Percentiles rank a stretch among this genome's conserved stretches.
Evolutionary conservation across 345 rosid species (phyloP).

Genomic region (Eucalyptus albens): DNA sequence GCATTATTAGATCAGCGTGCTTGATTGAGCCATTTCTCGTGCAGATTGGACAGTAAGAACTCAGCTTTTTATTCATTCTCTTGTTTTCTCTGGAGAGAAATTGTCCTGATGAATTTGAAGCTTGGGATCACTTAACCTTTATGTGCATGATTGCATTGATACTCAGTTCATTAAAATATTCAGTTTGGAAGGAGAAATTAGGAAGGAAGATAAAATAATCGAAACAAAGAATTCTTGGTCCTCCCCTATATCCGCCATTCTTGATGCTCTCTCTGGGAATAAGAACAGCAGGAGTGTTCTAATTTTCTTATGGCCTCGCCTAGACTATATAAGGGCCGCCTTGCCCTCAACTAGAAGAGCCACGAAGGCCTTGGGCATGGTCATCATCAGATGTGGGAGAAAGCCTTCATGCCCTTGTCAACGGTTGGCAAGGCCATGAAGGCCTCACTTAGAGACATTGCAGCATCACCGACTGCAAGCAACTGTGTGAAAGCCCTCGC

Average conservation of each 20-base stretch:
- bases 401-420: not conserved
- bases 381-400: not conserved
- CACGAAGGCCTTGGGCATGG: not conserved
- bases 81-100: not conserved
- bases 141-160: not conserved
- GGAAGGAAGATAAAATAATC: not conserved
- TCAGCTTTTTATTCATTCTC: not conserved
- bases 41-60: not conserved
- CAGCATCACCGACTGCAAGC: not conserved
- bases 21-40: not conserved
- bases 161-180: not conserved
- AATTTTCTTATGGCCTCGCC: not conserved
- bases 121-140: not conserved
- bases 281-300: not conserved
- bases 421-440: not conserved
- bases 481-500: not conserved
- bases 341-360: not conserved
- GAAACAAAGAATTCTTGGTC: not conserved
- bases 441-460: not conserved
- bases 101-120: not conserved
- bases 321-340: not conserved
- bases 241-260: not conserved
- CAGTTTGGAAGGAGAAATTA: not conserved
- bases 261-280: not conserved
- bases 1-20: not conserved